Evolutionary conservation across 495 filamentous ascomycete genomes (phyloP).

Genomic region (Talaromyces trachyspermus): DNA sequence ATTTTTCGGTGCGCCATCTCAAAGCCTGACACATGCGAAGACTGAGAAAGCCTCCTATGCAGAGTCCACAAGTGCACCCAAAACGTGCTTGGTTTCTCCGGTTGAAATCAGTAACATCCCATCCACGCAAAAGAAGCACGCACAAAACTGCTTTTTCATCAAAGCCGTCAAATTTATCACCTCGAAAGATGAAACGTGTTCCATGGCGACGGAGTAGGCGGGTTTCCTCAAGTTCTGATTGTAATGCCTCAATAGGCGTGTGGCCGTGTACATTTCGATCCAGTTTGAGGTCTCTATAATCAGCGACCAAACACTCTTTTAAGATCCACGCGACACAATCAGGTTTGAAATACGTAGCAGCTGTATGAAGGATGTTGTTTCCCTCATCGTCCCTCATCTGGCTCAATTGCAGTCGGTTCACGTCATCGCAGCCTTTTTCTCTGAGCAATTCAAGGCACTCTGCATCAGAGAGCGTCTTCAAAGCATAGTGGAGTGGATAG

Average conservation of each 20-base stretch:
- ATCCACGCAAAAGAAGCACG: background rate
- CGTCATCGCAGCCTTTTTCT: background rate
- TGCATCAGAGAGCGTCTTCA: constrained; percentile 1
- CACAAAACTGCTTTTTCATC: background rate
- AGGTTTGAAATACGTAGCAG: background rate
- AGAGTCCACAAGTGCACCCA: background rate
- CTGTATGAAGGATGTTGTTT: background rate
- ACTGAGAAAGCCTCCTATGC: background rate
- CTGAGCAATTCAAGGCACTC: background rate
- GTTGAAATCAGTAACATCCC: background rate
- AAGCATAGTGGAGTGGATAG: background rate
- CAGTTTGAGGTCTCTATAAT: background rate
- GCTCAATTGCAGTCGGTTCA: background rate
- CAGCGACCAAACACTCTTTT: background rate
- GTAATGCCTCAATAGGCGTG: background rate
- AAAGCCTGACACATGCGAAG: background rate
- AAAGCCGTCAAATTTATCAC: constrained; percentile 2
- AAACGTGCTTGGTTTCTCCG: background rate
- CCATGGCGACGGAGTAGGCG: background rate
- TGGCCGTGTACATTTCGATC: constrained; percentile 1
- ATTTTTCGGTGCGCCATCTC: background rate
- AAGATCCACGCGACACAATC: constrained; percentile 1
- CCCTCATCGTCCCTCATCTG: background rate
- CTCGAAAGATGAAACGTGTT: background rate
- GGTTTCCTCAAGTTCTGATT: background rate